phyloP scores from a whole-genome alignment of 208 protist genomes.

The Crithidia bombi region DNA sequence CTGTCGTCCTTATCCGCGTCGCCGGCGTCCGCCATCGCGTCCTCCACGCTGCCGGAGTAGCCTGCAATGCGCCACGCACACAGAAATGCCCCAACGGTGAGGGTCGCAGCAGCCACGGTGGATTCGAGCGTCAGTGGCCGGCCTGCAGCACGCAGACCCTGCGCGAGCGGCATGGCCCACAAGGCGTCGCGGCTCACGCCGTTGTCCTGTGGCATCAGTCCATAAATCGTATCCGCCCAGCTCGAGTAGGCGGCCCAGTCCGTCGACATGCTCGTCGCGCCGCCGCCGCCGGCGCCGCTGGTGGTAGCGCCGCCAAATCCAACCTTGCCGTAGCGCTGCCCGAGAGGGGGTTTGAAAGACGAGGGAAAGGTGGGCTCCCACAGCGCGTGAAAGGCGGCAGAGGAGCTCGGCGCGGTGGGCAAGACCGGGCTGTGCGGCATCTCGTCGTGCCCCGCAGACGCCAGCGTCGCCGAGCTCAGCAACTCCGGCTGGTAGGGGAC shows the following conservation, averaged over 20 bases:
- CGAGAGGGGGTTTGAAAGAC: background rate
- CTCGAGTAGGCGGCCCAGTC: background rate
- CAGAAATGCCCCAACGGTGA: slow-evolving; percentile 73
- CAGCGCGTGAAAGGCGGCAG: slow-evolving; percentile 16
- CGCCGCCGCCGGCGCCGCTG: background rate
- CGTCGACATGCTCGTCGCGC: background rate
- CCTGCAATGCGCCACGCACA: slow-evolving; percentile 52
- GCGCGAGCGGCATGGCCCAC: slow-evolving; percentile 31
- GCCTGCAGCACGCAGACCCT: slow-evolving; percentile 20
- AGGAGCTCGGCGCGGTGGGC: slow-evolving; percentile 14
- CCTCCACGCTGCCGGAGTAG: background rate
- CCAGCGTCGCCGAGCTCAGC: slow-evolving; percentile 9
- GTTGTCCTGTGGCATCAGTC: background rate
- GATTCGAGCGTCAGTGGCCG: slow-evolving; percentile 34
- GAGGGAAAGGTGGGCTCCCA: slow-evolving; percentile 14
- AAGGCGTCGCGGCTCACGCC: slow-evolving; percentile 18
- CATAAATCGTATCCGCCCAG: slow-evolving; percentile 20
- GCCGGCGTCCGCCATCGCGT: background rate
- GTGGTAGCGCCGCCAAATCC: background rate
- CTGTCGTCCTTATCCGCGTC: background rate
- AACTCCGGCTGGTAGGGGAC: slow-evolving; percentile 13
- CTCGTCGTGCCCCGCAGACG: background rate
- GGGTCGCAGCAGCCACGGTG: slow-evolving; percentile 49
- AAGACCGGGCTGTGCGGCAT: slow-evolving; percentile 17
- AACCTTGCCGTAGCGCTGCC: background rate